Evolutionary conservation across 345 rosid genomes (phyloP).

Genomic region (Nephelium lappaceum): DNA sequence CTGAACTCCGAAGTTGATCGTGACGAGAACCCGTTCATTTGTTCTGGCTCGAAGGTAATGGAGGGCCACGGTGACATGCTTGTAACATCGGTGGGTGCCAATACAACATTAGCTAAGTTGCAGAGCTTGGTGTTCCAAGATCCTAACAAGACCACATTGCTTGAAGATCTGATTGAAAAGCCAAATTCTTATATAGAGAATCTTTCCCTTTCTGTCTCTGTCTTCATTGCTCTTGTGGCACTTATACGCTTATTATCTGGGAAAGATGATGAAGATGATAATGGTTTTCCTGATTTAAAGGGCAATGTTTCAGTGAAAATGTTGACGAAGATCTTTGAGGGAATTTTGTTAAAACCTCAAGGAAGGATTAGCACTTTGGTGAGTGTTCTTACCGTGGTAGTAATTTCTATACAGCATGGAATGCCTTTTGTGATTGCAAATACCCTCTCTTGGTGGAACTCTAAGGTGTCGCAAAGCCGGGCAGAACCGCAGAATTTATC

Average conservation of each 20-base stretch:
- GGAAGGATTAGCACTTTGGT: constrained; percentile 24
- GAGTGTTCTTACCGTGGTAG: constrained; percentile 19
- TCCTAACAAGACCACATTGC: neutral
- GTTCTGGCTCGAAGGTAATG: constrained; percentile 27
- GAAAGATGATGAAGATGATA: constrained; percentile 8
- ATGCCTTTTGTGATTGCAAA: constrained; percentile 16
- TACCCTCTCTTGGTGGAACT: constrained; percentile 20
- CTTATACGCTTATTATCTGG: constrained; percentile 9
- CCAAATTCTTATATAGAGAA: constrained; percentile 10
- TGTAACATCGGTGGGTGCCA: constrained; percentile 7
- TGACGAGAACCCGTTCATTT: constrained; percentile 15
- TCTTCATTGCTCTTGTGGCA: constrained; percentile 15
- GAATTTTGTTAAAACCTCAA: constrained; percentile 21
- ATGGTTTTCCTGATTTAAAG: constrained; percentile 26
- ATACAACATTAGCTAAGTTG: neutral
- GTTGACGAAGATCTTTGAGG: constrained; percentile 16
- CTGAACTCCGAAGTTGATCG: constrained; percentile 4
- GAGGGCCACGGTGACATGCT: constrained; percentile 28
- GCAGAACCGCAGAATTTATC: constrained; percentile 27
- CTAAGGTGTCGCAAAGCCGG: neutral
- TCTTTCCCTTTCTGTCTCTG: constrained; percentile 18
- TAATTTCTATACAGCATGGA: constrained; percentile 19
- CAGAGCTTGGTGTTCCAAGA: neutral
- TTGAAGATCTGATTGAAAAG: constrained; percentile 25
- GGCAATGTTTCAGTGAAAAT: constrained; percentile 9